Percentiles rank a stretch among this genome's conserved stretches.
Conservation (phyloP, 805 yeast species). For the Saccharomyces mikatae region DNA sequence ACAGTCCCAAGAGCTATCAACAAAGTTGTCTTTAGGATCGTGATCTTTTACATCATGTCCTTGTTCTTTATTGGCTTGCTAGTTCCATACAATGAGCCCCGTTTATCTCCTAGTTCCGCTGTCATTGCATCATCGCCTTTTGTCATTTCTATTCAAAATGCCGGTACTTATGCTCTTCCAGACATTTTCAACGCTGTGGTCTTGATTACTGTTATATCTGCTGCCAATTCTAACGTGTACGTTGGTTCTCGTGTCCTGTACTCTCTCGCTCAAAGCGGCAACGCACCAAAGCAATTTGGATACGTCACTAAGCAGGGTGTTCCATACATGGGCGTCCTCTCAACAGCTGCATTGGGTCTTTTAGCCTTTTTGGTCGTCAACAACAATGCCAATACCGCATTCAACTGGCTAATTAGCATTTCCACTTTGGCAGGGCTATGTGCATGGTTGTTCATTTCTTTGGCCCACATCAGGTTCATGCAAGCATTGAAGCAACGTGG, state of each 20-base stretch:
- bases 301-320: slow-evolving; percentile 50
- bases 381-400: slow-evolving; percentile 44
- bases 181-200: slow-evolving; percentile 67
- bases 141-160: slow-evolving; percentile 55
- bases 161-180: slow-evolving; percentile 61
- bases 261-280: slow-evolving; percentile 50
- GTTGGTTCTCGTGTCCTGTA: slow-evolving; percentile 64
- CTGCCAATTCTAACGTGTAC: slow-evolving; percentile 71
- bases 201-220: slow-evolving; percentile 57
- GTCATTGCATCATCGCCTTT: slow-evolving; percentile 56
- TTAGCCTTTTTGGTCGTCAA: slow-evolving; percentile 50
- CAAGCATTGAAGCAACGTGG: slow-evolving; percentile 50
- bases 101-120: slow-evolving; percentile 29
- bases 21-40: slow-evolving; percentile 56
- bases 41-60: slow-evolving; percentile 51
- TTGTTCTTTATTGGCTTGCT: slow-evolving; percentile 57
- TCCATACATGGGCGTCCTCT: slow-evolving; percentile 48
- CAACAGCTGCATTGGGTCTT: slow-evolving; percentile 49
- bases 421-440: slow-evolving; percentile 61
- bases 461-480: slow-evolving; percentile 58
- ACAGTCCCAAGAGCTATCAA: slow-evolving; percentile 62
- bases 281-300: slow-evolving; percentile 52
- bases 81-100: slow-evolving; percentile 55
- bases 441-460: slow-evolving; percentile 56
- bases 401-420: slow-evolving; percentile 59